phyloP scores from a whole-genome alignment of 1,139 yeast species.

The Kluyveromyces marxianus region DNA sequence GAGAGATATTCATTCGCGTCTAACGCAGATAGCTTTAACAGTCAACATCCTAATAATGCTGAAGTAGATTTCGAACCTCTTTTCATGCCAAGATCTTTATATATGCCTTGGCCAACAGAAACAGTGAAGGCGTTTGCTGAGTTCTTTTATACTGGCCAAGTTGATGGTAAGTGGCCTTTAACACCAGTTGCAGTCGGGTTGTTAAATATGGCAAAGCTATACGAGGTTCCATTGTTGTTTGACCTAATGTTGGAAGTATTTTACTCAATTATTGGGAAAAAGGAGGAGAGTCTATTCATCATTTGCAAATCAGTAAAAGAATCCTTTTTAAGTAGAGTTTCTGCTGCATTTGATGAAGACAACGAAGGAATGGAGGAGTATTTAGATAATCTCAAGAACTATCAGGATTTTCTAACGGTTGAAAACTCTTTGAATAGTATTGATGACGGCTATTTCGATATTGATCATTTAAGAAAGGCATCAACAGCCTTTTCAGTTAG shows the following conservation, averaged over 20 bases:
- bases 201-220: constrained; percentile 52
- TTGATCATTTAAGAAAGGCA: constrained; percentile 44
- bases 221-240: constrained; percentile 59
- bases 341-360: constrained; percentile 19
- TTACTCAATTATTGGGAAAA: constrained; percentile 60
- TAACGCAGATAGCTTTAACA: constrained; percentile 18
- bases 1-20: constrained; percentile 21
- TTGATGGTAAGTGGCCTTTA: constrained; percentile 64
- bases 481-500: constrained; percentile 25
- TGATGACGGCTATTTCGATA: constrained; percentile 59
- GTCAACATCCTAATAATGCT: constrained; percentile 6
- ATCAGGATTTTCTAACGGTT: constrained; percentile 17
- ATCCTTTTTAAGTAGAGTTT: constrained; percentile 17
- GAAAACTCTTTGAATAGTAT: constrained; percentile 34
- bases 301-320: constrained; percentile 28
- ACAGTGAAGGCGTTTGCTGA: constrained; percentile 63
- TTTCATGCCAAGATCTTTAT: constrained; percentile 57
- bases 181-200: constrained; percentile 62
- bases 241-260: constrained; percentile 62
- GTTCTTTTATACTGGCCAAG: constrained; percentile 69
- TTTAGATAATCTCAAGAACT: constrained; percentile 24
- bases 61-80: constrained; percentile 42
- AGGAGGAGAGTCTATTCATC: constrained; percentile 46
- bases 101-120: constrained; percentile 55
- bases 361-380: constrained; percentile 33